These are phyloP conservation scores for Lolium rigidum DNA, from an alignment of 176 grass and related monocot genomes.

Conservation along the genomic window DNA sequence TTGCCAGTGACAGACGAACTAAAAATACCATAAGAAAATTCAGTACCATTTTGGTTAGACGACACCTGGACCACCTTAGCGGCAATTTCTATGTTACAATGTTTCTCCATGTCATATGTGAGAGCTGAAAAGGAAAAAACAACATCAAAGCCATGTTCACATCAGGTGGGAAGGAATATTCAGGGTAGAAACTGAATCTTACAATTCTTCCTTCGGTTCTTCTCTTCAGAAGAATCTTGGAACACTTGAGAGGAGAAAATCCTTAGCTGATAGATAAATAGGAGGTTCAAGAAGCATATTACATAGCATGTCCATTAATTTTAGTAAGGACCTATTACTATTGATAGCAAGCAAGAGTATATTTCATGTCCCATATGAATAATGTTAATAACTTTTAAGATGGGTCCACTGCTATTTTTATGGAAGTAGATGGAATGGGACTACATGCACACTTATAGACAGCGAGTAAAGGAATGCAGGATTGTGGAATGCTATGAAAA, in stretches of 20 bases:
- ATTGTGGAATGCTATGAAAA: conserved; percentile 20
- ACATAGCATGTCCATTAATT: conserved; percentile 20
- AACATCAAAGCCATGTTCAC: conserved; percentile 33
- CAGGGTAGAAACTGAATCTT: conserved; percentile 42
- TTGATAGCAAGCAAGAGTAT: conserved; percentile 8
- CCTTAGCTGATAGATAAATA: conserved; percentile 68
- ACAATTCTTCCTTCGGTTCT: conserved; percentile 80
- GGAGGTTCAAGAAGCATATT: conserved; percentile 4
- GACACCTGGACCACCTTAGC: conserved; percentile 84
- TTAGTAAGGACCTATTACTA: neutral
- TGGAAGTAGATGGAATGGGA: neutral
- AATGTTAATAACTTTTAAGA: conserved; percentile 24
- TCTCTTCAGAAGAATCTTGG: conserved; percentile 85
- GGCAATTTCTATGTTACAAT: conserved; percentile 94
- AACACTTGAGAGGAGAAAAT: conserved; percentile 96
- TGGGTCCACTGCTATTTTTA: neutral
- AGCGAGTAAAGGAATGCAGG: neutral
- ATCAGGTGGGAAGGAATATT: conserved; percentile 24
- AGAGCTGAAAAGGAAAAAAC: conserved; percentile 72
- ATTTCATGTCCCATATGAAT: neutral
- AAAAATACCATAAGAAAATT: conserved; percentile 27
- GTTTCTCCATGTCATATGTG: conserved; percentile 93
- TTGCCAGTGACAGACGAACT: neutral
- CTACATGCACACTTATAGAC: conserved; percentile 26
- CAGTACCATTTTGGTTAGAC: conserved; percentile 79